Conservation (phyloP, 306 rosid species). For the Arachis stenosperma region DNA sequence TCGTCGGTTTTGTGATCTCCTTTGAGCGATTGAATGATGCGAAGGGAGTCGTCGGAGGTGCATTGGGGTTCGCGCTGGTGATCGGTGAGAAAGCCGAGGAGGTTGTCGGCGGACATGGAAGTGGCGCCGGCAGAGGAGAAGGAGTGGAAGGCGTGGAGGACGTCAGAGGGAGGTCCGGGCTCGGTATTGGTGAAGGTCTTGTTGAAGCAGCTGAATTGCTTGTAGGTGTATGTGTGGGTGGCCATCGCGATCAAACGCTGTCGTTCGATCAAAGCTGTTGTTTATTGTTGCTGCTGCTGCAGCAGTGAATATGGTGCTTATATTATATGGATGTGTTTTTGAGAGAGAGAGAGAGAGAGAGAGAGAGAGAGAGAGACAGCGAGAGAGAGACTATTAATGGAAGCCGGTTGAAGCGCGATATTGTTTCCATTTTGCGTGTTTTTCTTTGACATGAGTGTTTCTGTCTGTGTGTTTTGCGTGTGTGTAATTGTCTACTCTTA, state of each 20-base stretch:
- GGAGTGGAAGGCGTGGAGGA: constrained; percentile 48
- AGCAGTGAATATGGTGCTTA: background rate
- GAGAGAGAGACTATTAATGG: background rate
- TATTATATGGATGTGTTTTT: too few relatives aligned
- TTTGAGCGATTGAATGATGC: constrained; percentile 31
- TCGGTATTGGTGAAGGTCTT: constrained; percentile 56
- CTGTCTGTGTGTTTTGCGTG: too few relatives aligned
- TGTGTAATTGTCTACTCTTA: too few relatives aligned
- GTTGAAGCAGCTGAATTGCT: constrained; percentile 58
- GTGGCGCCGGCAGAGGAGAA: constrained; percentile 48
- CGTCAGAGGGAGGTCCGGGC: constrained; percentile 60
- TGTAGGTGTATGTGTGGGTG: constrained; percentile 60
- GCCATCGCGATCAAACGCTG: constrained; percentile 17
- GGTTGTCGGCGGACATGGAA: constrained; percentile 59
- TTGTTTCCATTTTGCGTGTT: too few relatives aligned
- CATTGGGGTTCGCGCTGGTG: constrained; percentile 55
- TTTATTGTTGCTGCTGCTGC: background rate
- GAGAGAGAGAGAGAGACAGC: background rate
- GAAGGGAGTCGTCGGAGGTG: constrained; percentile 38
- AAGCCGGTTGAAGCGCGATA: too few relatives aligned
- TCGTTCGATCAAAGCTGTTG: background rate
- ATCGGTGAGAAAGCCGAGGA: constrained; percentile 55
- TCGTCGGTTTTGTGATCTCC: background rate
- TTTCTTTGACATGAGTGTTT: too few relatives aligned
- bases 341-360: background rate